Base-by-base conservation (phyloP, 805 yeast species). In the Jamesozyma spencerorum region DNA sequence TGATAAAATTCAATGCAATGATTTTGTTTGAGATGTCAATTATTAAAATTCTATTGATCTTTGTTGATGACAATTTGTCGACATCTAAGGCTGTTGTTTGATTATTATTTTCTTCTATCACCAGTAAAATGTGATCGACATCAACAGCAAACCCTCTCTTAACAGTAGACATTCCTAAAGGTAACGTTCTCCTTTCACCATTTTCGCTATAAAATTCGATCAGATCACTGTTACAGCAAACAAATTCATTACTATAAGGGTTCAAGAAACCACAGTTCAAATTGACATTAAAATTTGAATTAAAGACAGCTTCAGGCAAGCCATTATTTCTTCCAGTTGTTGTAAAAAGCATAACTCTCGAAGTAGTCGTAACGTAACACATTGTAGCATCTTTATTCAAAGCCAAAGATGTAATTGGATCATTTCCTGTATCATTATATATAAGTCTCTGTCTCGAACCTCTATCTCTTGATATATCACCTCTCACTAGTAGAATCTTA, bases 381-480 rank as follows among this genome's bases (percentile, higher is more conserved):
- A 74, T 62, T 1, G 73, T 70, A 13, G 69, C 70, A 37, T 74
- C 71, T 24, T 55, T 47, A 37, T 60, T 69, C 48, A 88, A 74
- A 22, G 74, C 72, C 1, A 90, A 62, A 0, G 85, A 81, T 0
- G 97, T 90, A 15, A 92, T 72, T 1, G 97, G 95, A 37, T 85
- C 92, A 2, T 70, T 64, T 13, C 63, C 61, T 4, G 48, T 34
- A 38, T 79, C 74, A 43, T 81, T 85, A 55, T 79, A 85, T 1
- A 88, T 78, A 0, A 81, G 58, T 22, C 97, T 67, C 53, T 90
- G 97, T 47, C 92, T 75, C 8, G 95, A 78, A 0, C 97, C 97
- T 43, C 95, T 67, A 55, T 92, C 98, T 50, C 87, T 76, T 5
- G 85, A 49, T 26, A 92, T 60, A 58, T 92, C 97, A 7, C 98